Base-by-base conservation (phyloP, 345 rosid genomes). In the Jatropha curcas region DNA sequence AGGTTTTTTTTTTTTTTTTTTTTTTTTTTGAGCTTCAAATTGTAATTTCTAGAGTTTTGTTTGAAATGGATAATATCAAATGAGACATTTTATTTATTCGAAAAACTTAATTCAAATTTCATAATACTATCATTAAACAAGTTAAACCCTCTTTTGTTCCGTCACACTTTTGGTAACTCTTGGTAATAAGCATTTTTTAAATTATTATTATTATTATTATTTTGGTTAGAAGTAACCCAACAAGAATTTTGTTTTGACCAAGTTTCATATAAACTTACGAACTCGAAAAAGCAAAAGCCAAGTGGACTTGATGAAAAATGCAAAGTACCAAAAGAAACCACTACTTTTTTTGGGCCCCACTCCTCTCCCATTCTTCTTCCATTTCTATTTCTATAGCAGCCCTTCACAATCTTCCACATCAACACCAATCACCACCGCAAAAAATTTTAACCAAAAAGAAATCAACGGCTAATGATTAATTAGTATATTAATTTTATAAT, bases 351-450 rank as follows among this genome's bases (percentile, higher is more conserved):
- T 25, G 20, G 52, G 69, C 27, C 76, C 70, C 60, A n/a, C 70
- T 5, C 43, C 43, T 1, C 7, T 4, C 34, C 16, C 11, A n/a
- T 10, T 52, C 57, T n/a, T 7, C 60, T 55, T 25, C 16, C 25
- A 28, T 13, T 9, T 41, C 13, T 7, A 8, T 10, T 12, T 11
- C 27, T 0, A 2, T 19, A 60, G 75, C 70, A 51, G 75, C 72
- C 78, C 11, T 58, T 59, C 51, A 6, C 4, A 1, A 46, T 65
- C 76, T 31, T 22, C 7, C 43, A 43, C 59, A 31, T 46, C 69
- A 14, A 9, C 39, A 3, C 61, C 19, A 45, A 75, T 53, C 74
- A 17, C 13, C n/a, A 28, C 79, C 76, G 58, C 61, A 2, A 2
- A 71, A 7, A 28, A 1, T 0, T 0, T 17, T 45, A 19, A 62